These are phyloP conservation scores for Gaertneriomyces sp. DNA, from an alignment of 192 early-diverging fungal species.

Conservation along the genomic window DNA sequence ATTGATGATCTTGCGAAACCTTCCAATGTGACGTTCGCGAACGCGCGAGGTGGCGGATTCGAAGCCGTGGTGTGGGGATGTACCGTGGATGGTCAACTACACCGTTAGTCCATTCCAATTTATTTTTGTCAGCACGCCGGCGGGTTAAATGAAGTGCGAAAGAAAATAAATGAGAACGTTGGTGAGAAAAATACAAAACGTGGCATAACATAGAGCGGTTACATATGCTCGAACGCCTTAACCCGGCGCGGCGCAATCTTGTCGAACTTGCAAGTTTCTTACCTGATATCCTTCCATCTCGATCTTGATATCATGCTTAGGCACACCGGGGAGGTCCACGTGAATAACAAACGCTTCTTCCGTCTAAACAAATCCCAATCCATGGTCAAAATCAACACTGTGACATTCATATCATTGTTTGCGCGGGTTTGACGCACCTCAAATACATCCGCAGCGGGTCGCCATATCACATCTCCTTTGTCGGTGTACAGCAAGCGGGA, in stretches of 20 bases:
- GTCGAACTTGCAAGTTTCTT: no score
- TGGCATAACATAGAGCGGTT: no score
- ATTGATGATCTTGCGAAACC: slow-evolving; percentile 43
- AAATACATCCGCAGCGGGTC: slow-evolving; percentile 9
- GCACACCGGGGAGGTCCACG: slow-evolving; percentile 56
- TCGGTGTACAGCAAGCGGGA: background rate
- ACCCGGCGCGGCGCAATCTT: no score
- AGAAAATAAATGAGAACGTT: no score
- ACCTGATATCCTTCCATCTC: slow-evolving; percentile 39
- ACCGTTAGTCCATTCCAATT: background rate
- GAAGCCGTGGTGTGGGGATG: slow-evolving; percentile 31
- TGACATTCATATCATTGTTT: background rate
- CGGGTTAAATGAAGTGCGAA: no score
- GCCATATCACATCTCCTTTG: slow-evolving; percentile 4
- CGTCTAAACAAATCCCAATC: slow-evolving; percentile 30
- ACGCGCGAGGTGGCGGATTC: slow-evolving; percentile 42
- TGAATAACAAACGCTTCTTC: slow-evolving; percentile 44
- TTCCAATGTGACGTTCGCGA: slow-evolving; percentile 50
- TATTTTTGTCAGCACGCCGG: no score
- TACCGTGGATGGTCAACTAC: slow-evolving; percentile 43
- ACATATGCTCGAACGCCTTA: no score
- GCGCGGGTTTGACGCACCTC: background rate
- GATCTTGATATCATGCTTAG: slow-evolving; percentile 54
- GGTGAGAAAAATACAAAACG: no score
- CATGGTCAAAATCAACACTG: background rate